phyloP scores from a whole-genome alignment of 2,329 filamentous ascomycete genomes.

The Aspergillus ochraceus region DNA sequence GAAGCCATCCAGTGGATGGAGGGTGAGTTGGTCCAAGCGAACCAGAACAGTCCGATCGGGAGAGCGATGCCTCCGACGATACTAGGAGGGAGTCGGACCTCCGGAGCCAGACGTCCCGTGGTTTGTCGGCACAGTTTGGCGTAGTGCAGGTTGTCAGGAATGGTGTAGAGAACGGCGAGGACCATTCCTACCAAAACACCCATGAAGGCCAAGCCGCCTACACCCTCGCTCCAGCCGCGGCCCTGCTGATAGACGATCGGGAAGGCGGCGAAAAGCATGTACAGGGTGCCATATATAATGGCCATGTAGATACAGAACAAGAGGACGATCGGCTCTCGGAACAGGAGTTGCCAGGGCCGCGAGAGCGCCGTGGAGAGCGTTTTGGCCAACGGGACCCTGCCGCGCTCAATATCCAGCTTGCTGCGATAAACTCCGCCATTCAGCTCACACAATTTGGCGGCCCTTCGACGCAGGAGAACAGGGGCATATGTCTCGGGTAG shows the following conservation, averaged over 20 bases:
- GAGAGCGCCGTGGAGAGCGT: constrained; percentile 45
- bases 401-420: constrained; percentile 34
- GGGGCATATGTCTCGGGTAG: constrained; percentile 42
- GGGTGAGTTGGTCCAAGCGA: constrained; percentile 58
- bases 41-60: constrained; percentile 59
- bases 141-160: constrained; percentile 38
- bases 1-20: constrained; percentile 40
- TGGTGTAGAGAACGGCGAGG: constrained; percentile 38
- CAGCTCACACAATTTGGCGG: constrained; percentile 45
- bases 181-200: constrained; percentile 45
- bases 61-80: constrained; percentile 51
- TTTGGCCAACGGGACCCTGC: constrained; percentile 35
- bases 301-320: constrained; percentile 25
- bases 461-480: constrained; percentile 49
- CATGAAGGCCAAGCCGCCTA: constrained; percentile 49
- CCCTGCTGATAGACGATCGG: constrained; percentile 16
- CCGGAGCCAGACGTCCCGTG: constrained; percentile 48
- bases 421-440: constrained; percentile 47
- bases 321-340: constrained; percentile 13
- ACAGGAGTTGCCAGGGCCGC: constrained; percentile 42
- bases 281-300: constrained; percentile 18
- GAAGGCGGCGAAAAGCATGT: constrained; percentile 21
- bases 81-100: constrained; percentile 53
- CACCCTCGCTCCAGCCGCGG: constrained; percentile 44
- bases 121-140: constrained; percentile 22